Percentiles rank a stretch among this genome's conserved stretches.
phyloP scores from a whole-genome alignment of 2,329 filamentous ascomycete species.

The Clarireedia homoeocarpa region DNA sequence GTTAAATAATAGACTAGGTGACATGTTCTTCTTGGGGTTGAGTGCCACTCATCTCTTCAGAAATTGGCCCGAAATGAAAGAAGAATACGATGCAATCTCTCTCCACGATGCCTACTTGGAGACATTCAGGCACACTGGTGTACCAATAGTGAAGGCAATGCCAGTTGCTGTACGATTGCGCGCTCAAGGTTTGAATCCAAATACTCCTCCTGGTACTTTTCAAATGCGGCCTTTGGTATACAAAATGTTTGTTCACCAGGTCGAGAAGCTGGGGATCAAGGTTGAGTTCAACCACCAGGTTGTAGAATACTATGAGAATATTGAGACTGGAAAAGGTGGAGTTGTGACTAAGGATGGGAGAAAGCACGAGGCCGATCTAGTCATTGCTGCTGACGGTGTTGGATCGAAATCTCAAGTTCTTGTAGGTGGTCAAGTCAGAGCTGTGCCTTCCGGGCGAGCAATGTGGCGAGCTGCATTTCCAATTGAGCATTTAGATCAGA shows the following conservation, averaged over 20 bases:
- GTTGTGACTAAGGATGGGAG: slow-evolving; percentile 39
- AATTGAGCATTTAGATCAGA: slow-evolving; percentile 12
- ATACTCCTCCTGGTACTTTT: slow-evolving; percentile 24
- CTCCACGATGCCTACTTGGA: slow-evolving; percentile 36
- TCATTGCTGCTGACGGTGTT: slow-evolving; percentile 34
- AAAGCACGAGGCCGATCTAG: slow-evolving; percentile 32
- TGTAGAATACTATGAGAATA: slow-evolving; percentile 40
- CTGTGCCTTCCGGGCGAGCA: slow-evolving; percentile 33
- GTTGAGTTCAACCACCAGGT: slow-evolving; percentile 46
- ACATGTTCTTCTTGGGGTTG: slow-evolving; percentile 45
- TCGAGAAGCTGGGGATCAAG: slow-evolving; percentile 38
- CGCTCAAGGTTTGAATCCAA: slow-evolving; percentile 29
- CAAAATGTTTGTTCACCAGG: slow-evolving; percentile 41
- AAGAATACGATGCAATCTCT: slow-evolving; percentile 32
- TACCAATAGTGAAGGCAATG: slow-evolving; percentile 33
- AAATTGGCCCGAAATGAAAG: slow-evolving; percentile 40
- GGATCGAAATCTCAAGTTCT: slow-evolving; percentile 20
- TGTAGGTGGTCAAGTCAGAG: slow-evolving; percentile 28
- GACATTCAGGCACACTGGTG: slow-evolving; percentile 14
- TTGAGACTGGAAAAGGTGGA: slow-evolving; percentile 29
- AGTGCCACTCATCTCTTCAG: slow-evolving; percentile 48
- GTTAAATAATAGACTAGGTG: slow-evolving; percentile 13
- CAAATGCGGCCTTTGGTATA: slow-evolving; percentile 48
- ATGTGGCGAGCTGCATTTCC: slow-evolving; percentile 28
- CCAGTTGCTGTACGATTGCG: slow-evolving; percentile 24